Percentiles rank a stretch among this genome's conserved stretches.
phyloP scores from a whole-genome alignment of 2,329 filamentous ascomycete genomes.

The Curvularia eragrostidis region DNA sequence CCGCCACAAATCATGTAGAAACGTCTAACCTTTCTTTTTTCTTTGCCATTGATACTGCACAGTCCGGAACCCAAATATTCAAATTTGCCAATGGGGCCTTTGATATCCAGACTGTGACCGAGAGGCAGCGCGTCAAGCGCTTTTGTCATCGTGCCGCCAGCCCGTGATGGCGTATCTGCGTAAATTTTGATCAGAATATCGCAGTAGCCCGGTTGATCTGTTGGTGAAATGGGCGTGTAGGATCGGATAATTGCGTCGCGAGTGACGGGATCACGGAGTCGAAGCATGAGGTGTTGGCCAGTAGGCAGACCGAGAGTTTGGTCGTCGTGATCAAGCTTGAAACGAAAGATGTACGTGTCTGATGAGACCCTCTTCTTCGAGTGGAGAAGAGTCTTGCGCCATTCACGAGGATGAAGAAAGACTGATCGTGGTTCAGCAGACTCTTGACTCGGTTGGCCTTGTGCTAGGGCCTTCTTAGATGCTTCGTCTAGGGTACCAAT shows the following conservation, averaged over 20 bases:
- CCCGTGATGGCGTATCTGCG: conserved; percentile 61
- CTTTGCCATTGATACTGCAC: conserved; percentile 66
- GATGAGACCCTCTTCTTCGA: conserved; percentile 72
- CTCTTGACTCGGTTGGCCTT: conserved; percentile 52
- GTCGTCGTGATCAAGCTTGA: conserved; percentile 73
- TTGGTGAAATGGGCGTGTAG: conserved; percentile 83
- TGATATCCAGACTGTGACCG: conserved; percentile 80
- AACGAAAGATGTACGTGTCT: conserved; percentile 83
- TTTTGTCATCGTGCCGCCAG: conserved; percentile 82
- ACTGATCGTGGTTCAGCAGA: conserved; percentile 58
- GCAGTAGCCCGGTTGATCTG: conserved; percentile 66
- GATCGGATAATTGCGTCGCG: conserved; percentile 79
- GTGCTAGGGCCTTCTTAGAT: conserved; percentile 62
- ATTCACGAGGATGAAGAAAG: conserved; percentile 75
- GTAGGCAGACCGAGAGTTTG: conserved; percentile 79
- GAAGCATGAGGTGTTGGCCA: conserved; percentile 87
- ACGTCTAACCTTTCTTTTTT: conserved; percentile 64
- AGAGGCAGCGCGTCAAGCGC: conserved; percentile 75
- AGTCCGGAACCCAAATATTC: conserved; percentile 73
- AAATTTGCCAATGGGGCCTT: conserved; percentile 87
- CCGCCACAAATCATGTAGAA: conserved; percentile 90
- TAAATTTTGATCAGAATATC: conserved; percentile 87
- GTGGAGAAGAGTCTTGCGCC: conserved; percentile 76
- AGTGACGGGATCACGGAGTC: conserved; percentile 73
- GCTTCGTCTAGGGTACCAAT: conserved; percentile 75